These are phyloP conservation scores for Hemerocallis citrina DNA, from an alignment of 106 monocot genomes.

Conservation along the genomic window DNA sequence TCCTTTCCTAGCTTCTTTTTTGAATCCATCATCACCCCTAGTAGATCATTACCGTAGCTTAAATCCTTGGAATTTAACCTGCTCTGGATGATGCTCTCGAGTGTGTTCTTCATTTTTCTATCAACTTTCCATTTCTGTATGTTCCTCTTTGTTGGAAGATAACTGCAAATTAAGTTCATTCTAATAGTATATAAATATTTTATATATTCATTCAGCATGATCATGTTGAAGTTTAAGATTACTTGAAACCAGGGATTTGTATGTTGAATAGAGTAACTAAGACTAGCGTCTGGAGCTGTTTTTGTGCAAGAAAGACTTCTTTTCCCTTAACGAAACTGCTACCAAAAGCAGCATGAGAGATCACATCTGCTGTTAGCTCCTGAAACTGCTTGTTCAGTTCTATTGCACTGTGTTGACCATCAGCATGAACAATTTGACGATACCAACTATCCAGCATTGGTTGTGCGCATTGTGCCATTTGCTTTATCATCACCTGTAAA, in stretches of 20 bases:
- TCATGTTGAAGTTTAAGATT: background rate
- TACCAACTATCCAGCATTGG: slow-evolving; percentile 27
- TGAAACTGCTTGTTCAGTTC: slow-evolving; percentile 30
- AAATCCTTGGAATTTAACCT: slow-evolving; percentile 17
- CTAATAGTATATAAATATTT: background rate
- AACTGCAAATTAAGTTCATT: slow-evolving; percentile 5
- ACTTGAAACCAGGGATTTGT: slow-evolving; percentile 24
- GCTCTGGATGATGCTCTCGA: slow-evolving; percentile 21
- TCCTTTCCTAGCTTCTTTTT: slow-evolving; percentile 1
- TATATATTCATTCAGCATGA: background rate
- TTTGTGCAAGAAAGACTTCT: slow-evolving; percentile 45
- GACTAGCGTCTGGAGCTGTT: slow-evolving; percentile 18
- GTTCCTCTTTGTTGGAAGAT: slow-evolving; percentile 38
- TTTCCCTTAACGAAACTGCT: slow-evolving; percentile 35
- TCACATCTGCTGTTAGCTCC: slow-evolving; percentile 53
- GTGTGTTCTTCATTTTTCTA: slow-evolving; percentile 15
- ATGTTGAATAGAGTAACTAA: slow-evolving; percentile 2
- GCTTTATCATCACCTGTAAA: slow-evolving; percentile 26
- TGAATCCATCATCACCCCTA: slow-evolving; percentile 63
- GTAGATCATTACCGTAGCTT: slow-evolving; percentile 40
- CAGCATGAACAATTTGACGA: background rate
- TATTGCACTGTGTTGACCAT: slow-evolving; percentile 2
- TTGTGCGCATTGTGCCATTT: slow-evolving; percentile 21
- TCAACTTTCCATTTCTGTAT: slow-evolving; percentile 22
- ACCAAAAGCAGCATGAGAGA: slow-evolving; percentile 56